phyloP scores from a whole-genome alignment of 2,329 filamentous ascomycete genomes.

The Chaetomiaceae sp. region DNA sequence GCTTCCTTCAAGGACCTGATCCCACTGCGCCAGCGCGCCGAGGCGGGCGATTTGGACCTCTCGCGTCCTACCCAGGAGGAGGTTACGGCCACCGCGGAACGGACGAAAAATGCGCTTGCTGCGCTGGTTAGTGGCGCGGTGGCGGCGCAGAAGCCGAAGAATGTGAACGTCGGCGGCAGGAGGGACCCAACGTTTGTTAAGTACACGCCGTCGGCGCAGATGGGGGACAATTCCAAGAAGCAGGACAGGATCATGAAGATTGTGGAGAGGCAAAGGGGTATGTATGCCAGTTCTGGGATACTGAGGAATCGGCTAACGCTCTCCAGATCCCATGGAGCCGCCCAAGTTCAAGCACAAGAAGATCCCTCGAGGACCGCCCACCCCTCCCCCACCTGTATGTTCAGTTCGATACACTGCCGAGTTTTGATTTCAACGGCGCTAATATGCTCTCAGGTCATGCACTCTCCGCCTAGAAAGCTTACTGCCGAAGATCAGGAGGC shows the following conservation, averaged over 20 bases:
- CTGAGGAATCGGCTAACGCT: slow-evolving; percentile 6
- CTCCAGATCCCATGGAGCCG: slow-evolving; percentile 80
- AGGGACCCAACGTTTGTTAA: slow-evolving; percentile 89
- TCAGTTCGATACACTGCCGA: neutral
- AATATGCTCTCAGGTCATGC: slow-evolving; percentile 53
- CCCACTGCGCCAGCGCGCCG: slow-evolving; percentile 82
- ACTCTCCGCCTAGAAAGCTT: slow-evolving; percentile 87
- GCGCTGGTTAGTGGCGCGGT: slow-evolving; percentile 78
- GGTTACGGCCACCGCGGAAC: slow-evolving; percentile 76
- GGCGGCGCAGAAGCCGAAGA: slow-evolving; percentile 92
- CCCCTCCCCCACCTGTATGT: slow-evolving; percentile 70
- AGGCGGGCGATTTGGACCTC: slow-evolving; percentile 85
- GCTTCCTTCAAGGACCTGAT: slow-evolving; percentile 96
- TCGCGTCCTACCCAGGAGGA: slow-evolving; percentile 79
- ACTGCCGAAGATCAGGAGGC: slow-evolving; percentile 96
- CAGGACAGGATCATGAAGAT: slow-evolving; percentile 98
- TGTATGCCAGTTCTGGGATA: neutral
- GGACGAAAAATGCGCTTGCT: slow-evolving; percentile 80
- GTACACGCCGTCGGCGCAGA: slow-evolving; percentile 94
- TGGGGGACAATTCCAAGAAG: slow-evolving; percentile 81
- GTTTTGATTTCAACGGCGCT: neutral
- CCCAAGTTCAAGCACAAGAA: slow-evolving; percentile 99
- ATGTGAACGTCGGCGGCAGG: slow-evolving; percentile 72
- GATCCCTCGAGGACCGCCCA: slow-evolving; percentile 86
- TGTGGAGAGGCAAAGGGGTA: slow-evolving; percentile 70